A percentile compares a stretch with the other conserved stretches of the same genome.
These are phyloP conservation scores for Borealophlyctis nickersoniae DNA, from an alignment of 192 early-diverging fungal species.

Conservation along the genomic window DNA sequence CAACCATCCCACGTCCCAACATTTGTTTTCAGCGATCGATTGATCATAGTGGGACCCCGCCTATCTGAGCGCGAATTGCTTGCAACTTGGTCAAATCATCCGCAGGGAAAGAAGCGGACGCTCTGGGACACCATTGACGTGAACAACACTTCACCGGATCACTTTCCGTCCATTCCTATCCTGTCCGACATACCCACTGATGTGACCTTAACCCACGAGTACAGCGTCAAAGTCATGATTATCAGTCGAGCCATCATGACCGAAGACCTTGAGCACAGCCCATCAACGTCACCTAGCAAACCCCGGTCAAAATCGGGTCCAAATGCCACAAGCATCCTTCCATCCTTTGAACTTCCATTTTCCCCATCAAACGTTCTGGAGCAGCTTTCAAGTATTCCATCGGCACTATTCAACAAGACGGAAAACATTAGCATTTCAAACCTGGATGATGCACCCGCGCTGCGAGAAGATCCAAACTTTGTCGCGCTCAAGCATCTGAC, in stretches of 20 bases:
- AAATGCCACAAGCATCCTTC: too few species aligned
- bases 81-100: background rate
- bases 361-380: too few species aligned
- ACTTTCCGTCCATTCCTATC: conserved; percentile 22
- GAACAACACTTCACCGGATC: conserved; percentile 9
- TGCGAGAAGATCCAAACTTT: too few species aligned
- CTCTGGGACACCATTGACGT: conserved; percentile 26
- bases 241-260: conserved; percentile 24
- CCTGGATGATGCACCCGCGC: too few species aligned
- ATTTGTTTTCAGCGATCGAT: conserved; percentile 2
- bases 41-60: conserved; percentile 22
- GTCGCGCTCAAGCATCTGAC: too few species aligned
- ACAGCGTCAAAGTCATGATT: conserved; percentile 13
- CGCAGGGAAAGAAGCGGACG: background rate
- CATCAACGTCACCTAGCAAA: too few species aligned
- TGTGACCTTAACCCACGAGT: conserved; percentile 3
- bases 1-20: too few species aligned
- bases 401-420: too few species aligned
- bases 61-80: conserved; percentile 16
- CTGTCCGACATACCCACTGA: conserved; percentile 3
- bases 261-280: conserved; percentile 12
- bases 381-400: too few species aligned
- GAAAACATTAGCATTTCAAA: too few species aligned
- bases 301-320: too few species aligned
- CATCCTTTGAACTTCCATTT: too few species aligned